Base-by-base conservation (phyloP, 805 yeast species). In the Candida morakotiae region DNA sequence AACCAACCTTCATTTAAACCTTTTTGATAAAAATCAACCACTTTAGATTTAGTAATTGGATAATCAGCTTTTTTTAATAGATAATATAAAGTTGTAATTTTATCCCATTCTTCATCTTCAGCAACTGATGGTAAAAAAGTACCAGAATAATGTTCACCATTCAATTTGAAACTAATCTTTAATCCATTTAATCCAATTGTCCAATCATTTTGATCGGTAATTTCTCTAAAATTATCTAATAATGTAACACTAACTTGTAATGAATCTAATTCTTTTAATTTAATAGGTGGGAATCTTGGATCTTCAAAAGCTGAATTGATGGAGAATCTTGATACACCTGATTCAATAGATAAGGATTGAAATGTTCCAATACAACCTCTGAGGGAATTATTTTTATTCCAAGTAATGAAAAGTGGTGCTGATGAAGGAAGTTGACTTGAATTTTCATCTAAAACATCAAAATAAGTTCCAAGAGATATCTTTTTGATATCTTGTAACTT, bases 361-460 rank as follows among this genome's bases (percentile, higher is more conserved):
- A 93, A 93, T 0, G 96, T 89, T 1, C 98, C 98, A 38, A 91
- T 93, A 53, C 98, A 91, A 0, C 98, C 98, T 29, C 98, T 67
- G 33, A 91, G 64, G 10, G 64, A 60, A 18, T 59, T 56, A 35
- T 48, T 44, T 39, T 73, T 70, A 48, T 79, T 81, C 96, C 96
- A 93, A 0, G 98, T 93, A 22, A 91, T 83, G 62, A 93, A 93
- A 19, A 91, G 60, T 0, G 98, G 93, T 0, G 67, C 62, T 18
- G 42, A 38, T 3, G 37, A 6, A 2, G 64, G 66, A 10, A 51
- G 30, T 5, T 36, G 14, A 6, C 26, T 30, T 4, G 31, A 13
- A 2, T 39, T 21, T 30, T 50, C 55, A 14, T 39, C 34, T 5
- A 42, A 32, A 7, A 39, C 41, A 9, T 39, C 25, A 6, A 53